A percentile compares a stretch with the other conserved stretches of the same genome.
Evolutionary conservation across 352 stramenopile genomes (phyloP).

Genomic region (Aphanomyces astaci): DNA sequence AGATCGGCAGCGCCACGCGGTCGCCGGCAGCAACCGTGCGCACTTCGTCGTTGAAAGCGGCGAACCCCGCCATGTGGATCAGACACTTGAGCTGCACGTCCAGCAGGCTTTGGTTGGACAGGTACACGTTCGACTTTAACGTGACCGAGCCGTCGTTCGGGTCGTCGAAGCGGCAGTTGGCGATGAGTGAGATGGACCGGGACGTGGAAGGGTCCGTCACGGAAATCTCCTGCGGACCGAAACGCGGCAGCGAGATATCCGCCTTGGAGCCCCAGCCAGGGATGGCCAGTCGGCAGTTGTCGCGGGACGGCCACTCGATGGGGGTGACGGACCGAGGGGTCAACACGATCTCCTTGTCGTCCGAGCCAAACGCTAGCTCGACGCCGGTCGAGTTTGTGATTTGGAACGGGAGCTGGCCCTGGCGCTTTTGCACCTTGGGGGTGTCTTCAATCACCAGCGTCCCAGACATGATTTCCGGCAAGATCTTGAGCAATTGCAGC

Average conservation of each 20-base stretch:
- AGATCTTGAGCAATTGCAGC: slow-evolving; percentile 60
- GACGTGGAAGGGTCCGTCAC: slow-evolving; percentile 3
- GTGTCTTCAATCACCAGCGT: slow-evolving; percentile 16
- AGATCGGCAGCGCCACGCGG: slow-evolving; percentile 55
- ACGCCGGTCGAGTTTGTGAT: slow-evolving; percentile 20
- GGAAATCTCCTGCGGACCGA: slow-evolving; percentile 13
- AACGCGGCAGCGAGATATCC: background rate
- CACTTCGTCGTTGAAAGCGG: slow-evolving; percentile 37
- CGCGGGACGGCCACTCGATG: background rate
- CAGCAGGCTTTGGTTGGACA: slow-evolving; percentile 62
- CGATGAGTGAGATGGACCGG: slow-evolving; percentile 36
- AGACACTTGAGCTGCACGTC: slow-evolving; percentile 13
- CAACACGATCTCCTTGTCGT: background rate
- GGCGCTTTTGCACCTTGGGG: slow-evolving; percentile 13
- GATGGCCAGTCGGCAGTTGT: slow-evolving; percentile 11
- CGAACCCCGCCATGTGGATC: slow-evolving; percentile 25
- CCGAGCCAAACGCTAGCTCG: background rate
- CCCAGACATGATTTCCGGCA: slow-evolving; percentile 58
- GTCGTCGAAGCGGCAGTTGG: slow-evolving; percentile 65
- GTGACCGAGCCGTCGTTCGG: slow-evolving; percentile 49
- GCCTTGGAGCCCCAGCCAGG: slow-evolving; percentile 1
- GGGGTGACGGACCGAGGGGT: slow-evolving; percentile 7
- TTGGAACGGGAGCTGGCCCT: slow-evolving; percentile 13
- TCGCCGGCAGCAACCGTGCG: slow-evolving; percentile 53
- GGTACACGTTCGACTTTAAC: slow-evolving; percentile 72